Conservation (phyloP, 495 filamentous ascomycete species). For the Oleoguttula mirabilis region DNA sequence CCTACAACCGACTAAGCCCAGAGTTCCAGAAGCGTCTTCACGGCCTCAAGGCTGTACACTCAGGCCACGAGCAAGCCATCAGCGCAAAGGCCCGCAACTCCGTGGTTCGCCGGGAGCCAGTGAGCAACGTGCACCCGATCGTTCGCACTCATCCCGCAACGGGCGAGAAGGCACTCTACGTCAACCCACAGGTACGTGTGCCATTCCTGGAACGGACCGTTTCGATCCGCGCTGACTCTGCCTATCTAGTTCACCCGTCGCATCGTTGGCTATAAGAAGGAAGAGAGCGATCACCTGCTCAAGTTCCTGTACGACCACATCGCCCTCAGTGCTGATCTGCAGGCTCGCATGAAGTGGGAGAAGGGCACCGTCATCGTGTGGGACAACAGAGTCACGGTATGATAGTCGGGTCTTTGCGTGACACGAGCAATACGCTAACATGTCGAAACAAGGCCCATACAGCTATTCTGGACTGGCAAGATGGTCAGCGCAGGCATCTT, state of each 20-base stretch:
- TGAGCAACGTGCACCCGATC: slow-evolving; percentile 59
- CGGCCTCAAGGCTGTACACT: slow-evolving; percentile 65
- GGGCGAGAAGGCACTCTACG: slow-evolving; percentile 74
- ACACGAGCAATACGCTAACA: no score
- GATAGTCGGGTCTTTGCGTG: no score
- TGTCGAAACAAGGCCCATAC: no score
- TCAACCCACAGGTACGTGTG: slow-evolving; percentile 42
- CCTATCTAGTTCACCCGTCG: slow-evolving; percentile 53
- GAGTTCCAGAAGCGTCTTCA: slow-evolving; percentile 60
- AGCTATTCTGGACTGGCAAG: slow-evolving; percentile 68
- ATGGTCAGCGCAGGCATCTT: slow-evolving; percentile 65
- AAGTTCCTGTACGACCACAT: slow-evolving; percentile 88
- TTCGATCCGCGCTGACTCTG: slow-evolving; percentile 29
- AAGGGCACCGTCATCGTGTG: slow-evolving; percentile 76
- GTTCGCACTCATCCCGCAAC: slow-evolving; percentile 69
- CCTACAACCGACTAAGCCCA: slow-evolving; percentile 65
- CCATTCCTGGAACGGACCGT: background rate
- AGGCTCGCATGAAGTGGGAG: slow-evolving; percentile 76
- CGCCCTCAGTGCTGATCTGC: slow-evolving; percentile 71
- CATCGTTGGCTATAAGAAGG: slow-evolving; percentile 64
- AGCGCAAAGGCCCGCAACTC: slow-evolving; percentile 43
- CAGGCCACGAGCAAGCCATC: slow-evolving; percentile 56
- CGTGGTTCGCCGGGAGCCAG: slow-evolving; percentile 57
- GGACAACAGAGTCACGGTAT: slow-evolving; percentile 78
- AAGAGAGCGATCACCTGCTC: slow-evolving; percentile 64